These are phyloP conservation scores for Cryptococcus sp. DNA, from an alignment of 1,284 basidiomycete species.

Conservation along the genomic window DNA sequence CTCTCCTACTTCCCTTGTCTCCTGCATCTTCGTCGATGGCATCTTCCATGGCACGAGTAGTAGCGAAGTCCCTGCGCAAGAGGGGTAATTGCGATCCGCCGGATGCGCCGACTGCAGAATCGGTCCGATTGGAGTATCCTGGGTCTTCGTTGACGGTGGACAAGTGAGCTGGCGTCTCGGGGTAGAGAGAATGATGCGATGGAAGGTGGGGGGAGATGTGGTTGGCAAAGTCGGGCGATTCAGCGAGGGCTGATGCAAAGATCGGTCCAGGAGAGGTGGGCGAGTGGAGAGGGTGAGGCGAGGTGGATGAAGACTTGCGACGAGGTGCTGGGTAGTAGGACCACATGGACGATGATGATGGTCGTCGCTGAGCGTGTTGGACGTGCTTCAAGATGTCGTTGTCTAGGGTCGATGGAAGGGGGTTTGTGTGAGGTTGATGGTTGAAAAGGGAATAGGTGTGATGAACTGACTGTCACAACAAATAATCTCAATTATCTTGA, in stretches of 20 bases:
- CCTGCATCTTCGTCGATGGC: background rate
- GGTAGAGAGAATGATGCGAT: background rate
- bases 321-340: background rate
- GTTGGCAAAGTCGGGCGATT: conserved; percentile 1
- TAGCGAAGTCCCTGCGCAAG: conserved; percentile 1
- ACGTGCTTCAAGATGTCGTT: too few relatives aligned
- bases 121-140: background rate
- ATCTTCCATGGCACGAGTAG: background rate
- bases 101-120: background rate
- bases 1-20: background rate
- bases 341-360: too few relatives aligned
- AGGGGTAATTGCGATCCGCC: conserved; percentile 1
- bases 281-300: background rate
- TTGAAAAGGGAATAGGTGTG: too few relatives aligned
- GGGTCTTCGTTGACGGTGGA: conserved; percentile 1
- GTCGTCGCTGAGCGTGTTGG: too few relatives aligned
- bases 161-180: background rate
- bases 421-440: too few relatives aligned
- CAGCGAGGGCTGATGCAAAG: conserved; percentile 1
- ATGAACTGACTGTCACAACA: too few relatives aligned
- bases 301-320: background rate
- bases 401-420: too few relatives aligned
- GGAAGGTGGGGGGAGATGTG: background rate
- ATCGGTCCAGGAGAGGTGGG: background rate
- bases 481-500: too few relatives aligned